Evolutionary conservation across 1,284 basidiomycete species (phyloP).

Genomic region (Afroboletus lepidellus): DNA sequence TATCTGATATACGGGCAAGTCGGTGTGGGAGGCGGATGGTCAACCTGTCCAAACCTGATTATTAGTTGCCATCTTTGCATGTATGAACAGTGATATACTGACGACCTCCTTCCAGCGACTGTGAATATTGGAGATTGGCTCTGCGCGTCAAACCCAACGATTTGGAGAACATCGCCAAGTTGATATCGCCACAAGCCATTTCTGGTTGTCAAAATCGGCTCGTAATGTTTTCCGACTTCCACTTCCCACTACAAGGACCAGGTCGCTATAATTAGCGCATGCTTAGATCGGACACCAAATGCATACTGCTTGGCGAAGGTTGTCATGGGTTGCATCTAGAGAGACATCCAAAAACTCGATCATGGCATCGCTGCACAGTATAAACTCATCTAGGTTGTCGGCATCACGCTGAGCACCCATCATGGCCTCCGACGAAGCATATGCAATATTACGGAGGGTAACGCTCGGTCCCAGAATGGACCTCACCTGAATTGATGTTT

Average conservation of each 20-base stretch:
- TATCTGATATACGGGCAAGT: constrained; percentile 1
- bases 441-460: background rate
- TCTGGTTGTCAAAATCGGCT: background rate
- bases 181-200: background rate
- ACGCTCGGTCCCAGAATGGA: background rate
- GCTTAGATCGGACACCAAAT: background rate
- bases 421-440: background rate
- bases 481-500: background rate
- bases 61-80: background rate
- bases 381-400: background rate
- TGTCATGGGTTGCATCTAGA: background rate
- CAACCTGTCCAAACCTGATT: background rate
- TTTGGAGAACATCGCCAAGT: constrained; percentile 19
- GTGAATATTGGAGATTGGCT: constrained; percentile 11
- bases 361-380: background rate
- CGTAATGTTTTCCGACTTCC: constrained; percentile 11
- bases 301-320: background rate
- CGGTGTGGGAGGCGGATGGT: constrained; percentile 5
- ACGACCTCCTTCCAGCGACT: constrained; percentile 15
- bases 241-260: constrained; percentile 23
- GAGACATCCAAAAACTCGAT: background rate
- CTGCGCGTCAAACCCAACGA: constrained; percentile 14
- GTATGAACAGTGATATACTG: background rate
- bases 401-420: background rate
- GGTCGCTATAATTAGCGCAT: background rate